Conservation (phyloP, 805 yeast species). For the Saccharomycopsis schoenii region DNA sequence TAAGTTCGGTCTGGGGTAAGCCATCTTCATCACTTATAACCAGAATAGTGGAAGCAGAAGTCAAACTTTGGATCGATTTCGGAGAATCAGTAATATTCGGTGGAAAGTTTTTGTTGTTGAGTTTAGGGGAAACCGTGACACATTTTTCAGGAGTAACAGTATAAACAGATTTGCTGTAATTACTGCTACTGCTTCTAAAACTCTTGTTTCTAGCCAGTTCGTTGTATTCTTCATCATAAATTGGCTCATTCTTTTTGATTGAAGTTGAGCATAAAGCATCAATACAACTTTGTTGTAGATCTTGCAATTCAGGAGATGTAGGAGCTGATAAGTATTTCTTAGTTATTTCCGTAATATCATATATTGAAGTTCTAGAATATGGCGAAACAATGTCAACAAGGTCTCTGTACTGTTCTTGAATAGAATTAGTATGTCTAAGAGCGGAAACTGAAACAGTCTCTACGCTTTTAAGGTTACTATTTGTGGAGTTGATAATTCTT, state of each 20-base stretch:
- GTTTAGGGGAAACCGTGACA: background rate
- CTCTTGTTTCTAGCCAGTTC: background rate
- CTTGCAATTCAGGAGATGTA: conserved; percentile 5
- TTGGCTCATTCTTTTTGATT: background rate
- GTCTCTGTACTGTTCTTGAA: background rate
- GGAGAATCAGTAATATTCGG: background rate
- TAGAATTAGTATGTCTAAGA: background rate
- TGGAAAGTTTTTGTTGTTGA: background rate
- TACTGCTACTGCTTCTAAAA: background rate
- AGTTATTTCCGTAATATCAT: conserved; percentile 7
- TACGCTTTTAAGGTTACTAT: background rate
- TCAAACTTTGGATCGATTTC: background rate
- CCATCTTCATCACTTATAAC: conserved; percentile 1
- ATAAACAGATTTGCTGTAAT: background rate
- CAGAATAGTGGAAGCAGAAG: background rate
- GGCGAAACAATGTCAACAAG: conserved; percentile 2
- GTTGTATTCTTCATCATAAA: background rate
- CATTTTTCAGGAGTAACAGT: background rate
- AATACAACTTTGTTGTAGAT: background rate
- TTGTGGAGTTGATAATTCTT: background rate
- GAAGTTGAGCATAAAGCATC: background rate
- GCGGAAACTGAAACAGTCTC: background rate
- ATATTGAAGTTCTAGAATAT: background rate
- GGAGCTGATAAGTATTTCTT: conserved; percentile 15
- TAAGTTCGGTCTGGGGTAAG: conserved; percentile 5